Evolutionary conservation across 2,329 filamentous ascomycete species (phyloP), one percentile per base, ranked within the genome.

Genomic region (Incumbomyces lentus): DNA sequence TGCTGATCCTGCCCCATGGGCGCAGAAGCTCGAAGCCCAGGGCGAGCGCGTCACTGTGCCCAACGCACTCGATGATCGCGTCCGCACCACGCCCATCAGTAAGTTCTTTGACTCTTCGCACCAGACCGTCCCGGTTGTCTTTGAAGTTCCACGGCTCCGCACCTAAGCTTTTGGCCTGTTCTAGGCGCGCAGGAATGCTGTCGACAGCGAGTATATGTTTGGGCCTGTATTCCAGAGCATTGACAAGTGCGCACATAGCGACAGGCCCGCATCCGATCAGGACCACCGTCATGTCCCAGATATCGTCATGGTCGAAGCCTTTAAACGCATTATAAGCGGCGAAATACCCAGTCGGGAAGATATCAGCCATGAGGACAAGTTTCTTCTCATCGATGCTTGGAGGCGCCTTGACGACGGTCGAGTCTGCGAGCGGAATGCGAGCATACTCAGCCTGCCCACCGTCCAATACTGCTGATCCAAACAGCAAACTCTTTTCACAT

Each of bases 351-450:
- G 82, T 86, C 1, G 88, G 88, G 64, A 92, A 94, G 58, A 95
- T 93, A 60, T 95, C 88, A 13, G 86, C 87, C 88, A 95, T 94
- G 19, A 95, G 74, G 6, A 93, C 79, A 40, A 93, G 72, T 31
- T 79, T 79, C 53, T 84, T 76, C 55, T 90, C 82, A 16, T 82
- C 77, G 48, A 93, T 82, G 7, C 74, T 77, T 1, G 76, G 64
- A 0, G 84, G 83, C 0, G 86, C 82, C 58, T 81, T 82, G 59
- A 88, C 75, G n/a, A 82, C 77, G 1, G 86, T 93, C 31, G 79
- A 79, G 59, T 94, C 87, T 10, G 88, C 88, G 46, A 82, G 69
- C 0, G 89, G 89, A 12, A 94, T 76, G 30, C 86, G 80, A 43
- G 89, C 82, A 60, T 81, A 93, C 64, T 92, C 82, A 29, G 87